Evolutionary conservation across 1,139 yeast genomes (phyloP).

Genomic region (Hemisphaericaspora xylanilytica): DNA sequence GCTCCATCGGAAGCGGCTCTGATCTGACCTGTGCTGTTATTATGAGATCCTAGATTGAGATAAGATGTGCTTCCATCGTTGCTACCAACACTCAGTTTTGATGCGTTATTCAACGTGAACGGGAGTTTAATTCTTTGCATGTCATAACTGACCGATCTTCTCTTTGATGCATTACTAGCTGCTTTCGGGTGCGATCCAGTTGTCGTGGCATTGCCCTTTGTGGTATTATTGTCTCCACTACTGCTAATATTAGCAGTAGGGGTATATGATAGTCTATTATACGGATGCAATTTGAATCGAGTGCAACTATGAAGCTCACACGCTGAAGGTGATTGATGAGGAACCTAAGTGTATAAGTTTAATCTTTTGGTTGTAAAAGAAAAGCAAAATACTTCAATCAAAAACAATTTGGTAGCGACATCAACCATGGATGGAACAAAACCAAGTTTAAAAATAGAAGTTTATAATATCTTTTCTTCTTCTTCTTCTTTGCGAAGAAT

Average conservation of each 20-base stretch:
- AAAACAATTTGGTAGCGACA: no score
- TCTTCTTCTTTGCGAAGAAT: no score
- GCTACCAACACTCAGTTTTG: conserved; percentile 7
- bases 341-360: no score
- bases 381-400: no score
- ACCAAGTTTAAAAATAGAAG: no score
- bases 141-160: conserved; percentile 33
- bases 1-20: conserved; percentile 20
- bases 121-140: conserved; percentile 24
- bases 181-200: not conserved
- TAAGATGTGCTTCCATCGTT: conserved; percentile 3
- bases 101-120: conserved; percentile 6
- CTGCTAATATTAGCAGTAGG: conserved; percentile 1
- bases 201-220: not conserved
- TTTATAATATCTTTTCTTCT: no score
- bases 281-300: conserved; percentile 8
- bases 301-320: not conserved
- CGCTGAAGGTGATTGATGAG: not conserved
- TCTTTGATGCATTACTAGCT: not conserved
- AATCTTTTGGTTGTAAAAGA: no score
- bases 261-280: conserved; percentile 4
- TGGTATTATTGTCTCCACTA: not conserved
- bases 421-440: no score
- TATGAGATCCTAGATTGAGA: not conserved
- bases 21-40: conserved; percentile 4